Evolutionary conservation across 2,329 filamentous ascomycete species (phyloP), one percentile per base, ranked within the genome.

Genomic region (Exophiala mesophila): DNA sequence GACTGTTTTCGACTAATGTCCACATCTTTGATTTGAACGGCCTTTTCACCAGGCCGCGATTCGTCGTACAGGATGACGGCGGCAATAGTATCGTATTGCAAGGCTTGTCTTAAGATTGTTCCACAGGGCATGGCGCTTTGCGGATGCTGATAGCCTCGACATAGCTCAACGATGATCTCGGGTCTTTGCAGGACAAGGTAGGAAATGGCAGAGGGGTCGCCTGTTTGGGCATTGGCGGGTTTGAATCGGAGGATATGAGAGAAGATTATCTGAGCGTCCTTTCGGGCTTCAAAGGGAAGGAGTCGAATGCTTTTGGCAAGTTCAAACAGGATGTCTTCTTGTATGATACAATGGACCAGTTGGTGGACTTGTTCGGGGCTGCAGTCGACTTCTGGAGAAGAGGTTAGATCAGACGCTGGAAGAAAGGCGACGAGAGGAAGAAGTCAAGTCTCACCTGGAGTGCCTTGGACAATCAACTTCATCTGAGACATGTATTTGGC

Each of bases 191-290:
- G 83, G 51, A 94, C 83, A 45, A 96, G 85, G 62, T 94, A 94
- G 54, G 87, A 85, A 44, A 98, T 74, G 18, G 92, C 88, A 37
- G 89, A 79, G 0, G 88, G 88, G 49, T 94, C 87, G 53, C 81
- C 80, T 9, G 77, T 73, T 3, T 36, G 32, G 15, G 82, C 79
- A 2, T 68, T 66, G 8, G 79, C 72, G 4, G 84, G 84, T 52
- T 86, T 85, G 72, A 92, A 96, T 53, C 89, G 86, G 62, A 96
- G 88, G 55, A 94, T 85, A 63, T 90, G 92, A 29, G 88, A 95
- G 69, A 97, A 92, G 62, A 96, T 92, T 50, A 92, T 86, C 63
- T 96, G 90, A 9, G 87, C 86, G 61, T 96, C 90, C 71, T 96
- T 97, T 59, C 90, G 83, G 26, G 89, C 87, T 70, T 98, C 92